Evolutionary conservation across 2,329 filamentous ascomycete genomes (phyloP).

Genomic region (Fusarium papillatum): DNA sequence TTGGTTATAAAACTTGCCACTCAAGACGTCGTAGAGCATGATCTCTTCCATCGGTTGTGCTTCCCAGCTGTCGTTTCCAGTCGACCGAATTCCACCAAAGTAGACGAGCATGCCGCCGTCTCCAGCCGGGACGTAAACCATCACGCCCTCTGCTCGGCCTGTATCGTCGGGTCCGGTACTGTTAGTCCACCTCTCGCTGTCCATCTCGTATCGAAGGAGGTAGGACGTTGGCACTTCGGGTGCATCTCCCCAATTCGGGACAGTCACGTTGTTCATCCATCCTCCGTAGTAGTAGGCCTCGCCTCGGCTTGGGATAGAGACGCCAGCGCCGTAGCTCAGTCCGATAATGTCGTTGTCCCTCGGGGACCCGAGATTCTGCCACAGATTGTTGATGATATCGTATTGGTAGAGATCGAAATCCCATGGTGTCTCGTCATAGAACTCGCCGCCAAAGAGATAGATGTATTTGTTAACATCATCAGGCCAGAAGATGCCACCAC

Average conservation of each 20-base stretch:
- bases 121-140: conserved; percentile 72
- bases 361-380: conserved; percentile 62
- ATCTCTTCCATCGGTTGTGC: conserved; percentile 64
- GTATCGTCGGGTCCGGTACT: conserved; percentile 65
- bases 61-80: conserved; percentile 60
- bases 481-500: conserved; percentile 66
- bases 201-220: conserved; percentile 71
- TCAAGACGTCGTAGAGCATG: conserved; percentile 71
- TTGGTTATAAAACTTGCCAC: conserved; percentile 71
- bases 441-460: conserved; percentile 74
- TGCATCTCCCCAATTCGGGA: conserved; percentile 62
- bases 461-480: conserved; percentile 74
- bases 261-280: conserved; percentile 68
- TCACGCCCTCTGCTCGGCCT: conserved; percentile 69
- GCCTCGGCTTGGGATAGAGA: conserved; percentile 65
- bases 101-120: conserved; percentile 72
- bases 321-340: conserved; percentile 69
- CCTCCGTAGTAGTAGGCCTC: conserved; percentile 74
- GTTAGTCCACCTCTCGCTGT: conserved; percentile 64
- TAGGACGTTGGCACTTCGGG: conserved; percentile 61
- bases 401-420: conserved; percentile 68
- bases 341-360: conserved; percentile 54
- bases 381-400: conserved; percentile 68
- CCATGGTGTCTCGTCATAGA: conserved; percentile 59
- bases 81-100: conserved; percentile 70